Base-by-base conservation (phyloP, 83 land plant genomes). In the Picea mariana region DNA sequence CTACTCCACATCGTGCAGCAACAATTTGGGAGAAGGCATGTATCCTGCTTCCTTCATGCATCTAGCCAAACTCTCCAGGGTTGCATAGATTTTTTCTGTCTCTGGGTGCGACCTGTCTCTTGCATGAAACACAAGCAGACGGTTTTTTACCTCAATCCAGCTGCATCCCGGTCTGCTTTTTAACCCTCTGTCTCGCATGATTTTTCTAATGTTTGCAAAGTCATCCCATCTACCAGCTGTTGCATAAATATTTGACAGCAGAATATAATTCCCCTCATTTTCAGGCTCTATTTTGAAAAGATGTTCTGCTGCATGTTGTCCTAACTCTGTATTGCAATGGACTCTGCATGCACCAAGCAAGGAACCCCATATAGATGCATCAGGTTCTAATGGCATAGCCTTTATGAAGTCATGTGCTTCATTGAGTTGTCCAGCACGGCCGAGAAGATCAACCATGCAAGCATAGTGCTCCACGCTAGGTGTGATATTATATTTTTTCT, bases 391-490 rank as follows among this genome's bases (percentile, higher is more conserved):
- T 21, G 85, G 85, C 90, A 87, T 82, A 24, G 55, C 69, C 42
- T 65, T 77, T 17, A 87, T 82, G 11, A 85, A 49, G 31, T 76
- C 44, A 27, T 31, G 61, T 7, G 89, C 87, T 67, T 82, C 81
- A 9, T 85, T 83, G 65, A 88, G 52, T 20, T 67, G 60, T 13
- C 90, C 90, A 26, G 88, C 83, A 38, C 90, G 85, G 47, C 87
- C 47, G 31, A 88, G 65, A 66, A 82, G 79, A 79, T 84, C 84
- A 62, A 87, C 80, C 77, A 87, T 68, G 79, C 90, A 88, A 26
- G 88, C 38, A 77, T 83, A 88, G 65, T 88, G 90, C 18, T 85
- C 90, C 44, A 81, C 49, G 31, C 76, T 71, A 42, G 85, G 85
- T 27, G 11, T 17, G 20, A 88, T 63, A 18, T 69, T 77, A 68